Evolutionary conservation across 192 early-diverging fungal species (phyloP).

Genomic region (Endogone sp.): DNA sequence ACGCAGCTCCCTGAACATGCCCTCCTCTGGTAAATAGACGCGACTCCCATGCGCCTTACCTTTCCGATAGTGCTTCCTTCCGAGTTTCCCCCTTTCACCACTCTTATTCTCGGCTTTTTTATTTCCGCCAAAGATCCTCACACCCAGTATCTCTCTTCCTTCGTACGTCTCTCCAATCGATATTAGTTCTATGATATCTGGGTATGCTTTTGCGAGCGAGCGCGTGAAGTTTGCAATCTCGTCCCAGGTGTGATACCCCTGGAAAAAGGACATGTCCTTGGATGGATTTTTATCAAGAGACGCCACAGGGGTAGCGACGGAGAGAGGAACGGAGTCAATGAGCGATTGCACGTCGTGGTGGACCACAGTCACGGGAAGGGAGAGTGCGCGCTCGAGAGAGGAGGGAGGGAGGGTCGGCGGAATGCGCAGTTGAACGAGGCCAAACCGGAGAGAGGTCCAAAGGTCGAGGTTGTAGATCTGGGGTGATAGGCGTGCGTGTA

Average conservation of each 20-base stretch:
- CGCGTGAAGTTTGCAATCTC: slow-evolving; percentile 38
- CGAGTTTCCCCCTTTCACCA: background rate
- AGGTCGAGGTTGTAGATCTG: slow-evolving; percentile 28
- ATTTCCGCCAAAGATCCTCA: slow-evolving; percentile 27
- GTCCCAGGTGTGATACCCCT: slow-evolving; percentile 36
- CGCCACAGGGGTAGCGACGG: background rate
- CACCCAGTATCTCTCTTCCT: slow-evolving; percentile 41
- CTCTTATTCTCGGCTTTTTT: background rate
- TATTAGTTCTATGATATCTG: slow-evolving; percentile 35
- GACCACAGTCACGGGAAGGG: background rate
- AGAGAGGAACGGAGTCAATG: slow-evolving; percentile 11
- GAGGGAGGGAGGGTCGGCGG: slow-evolving; percentile 20
- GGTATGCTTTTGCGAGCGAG: slow-evolving; percentile 29
- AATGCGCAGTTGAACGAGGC: slow-evolving; percentile 28
- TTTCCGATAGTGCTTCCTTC: background rate
- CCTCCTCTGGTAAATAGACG: background rate
- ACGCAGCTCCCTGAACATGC: background rate
- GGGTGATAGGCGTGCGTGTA: no score
- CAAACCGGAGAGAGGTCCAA: slow-evolving; percentile 32
- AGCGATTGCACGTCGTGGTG: slow-evolving; percentile 25
- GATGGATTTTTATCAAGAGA: slow-evolving; percentile 10
- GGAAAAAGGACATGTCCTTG: slow-evolving; percentile 30
- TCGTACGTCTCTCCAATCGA: slow-evolving; percentile 43
- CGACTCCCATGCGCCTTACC: background rate
- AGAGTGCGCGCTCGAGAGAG: slow-evolving; percentile 10